Conservation (phyloP, 176 grass and related monocot genomes). For the Neostapfia colusana region DNA sequence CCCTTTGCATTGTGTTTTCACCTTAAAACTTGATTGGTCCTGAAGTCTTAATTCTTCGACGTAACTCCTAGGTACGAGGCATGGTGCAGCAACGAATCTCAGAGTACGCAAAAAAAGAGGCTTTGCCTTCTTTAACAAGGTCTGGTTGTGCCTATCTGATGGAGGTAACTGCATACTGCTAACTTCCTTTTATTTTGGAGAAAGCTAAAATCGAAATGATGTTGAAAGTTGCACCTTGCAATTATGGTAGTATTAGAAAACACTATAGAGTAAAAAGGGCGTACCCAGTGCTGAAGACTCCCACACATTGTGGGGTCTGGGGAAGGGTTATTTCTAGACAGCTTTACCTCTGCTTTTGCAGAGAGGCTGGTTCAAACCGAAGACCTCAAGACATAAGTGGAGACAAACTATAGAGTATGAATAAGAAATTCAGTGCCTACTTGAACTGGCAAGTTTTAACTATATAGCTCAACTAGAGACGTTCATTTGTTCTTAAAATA, state of each 20-base stretch:
- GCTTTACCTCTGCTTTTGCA: no score
- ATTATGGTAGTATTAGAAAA: slow-evolving; percentile 1
- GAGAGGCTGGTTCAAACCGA: no score
- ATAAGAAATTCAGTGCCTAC: neutral
- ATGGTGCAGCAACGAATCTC: slow-evolving; percentile 89
- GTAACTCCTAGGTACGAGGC: slow-evolving; percentile 65
- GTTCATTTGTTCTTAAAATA: neutral
- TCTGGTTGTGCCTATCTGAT: slow-evolving; percentile 97
- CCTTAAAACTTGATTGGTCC: slow-evolving; percentile 9
- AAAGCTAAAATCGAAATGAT: neutral
- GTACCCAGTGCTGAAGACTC: no score
- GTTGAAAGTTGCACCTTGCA: neutral
- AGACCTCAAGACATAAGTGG: no score
- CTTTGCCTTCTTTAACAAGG: slow-evolving; percentile 90
- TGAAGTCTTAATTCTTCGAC: slow-evolving; percentile 20
- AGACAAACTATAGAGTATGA: no score
- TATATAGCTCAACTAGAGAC: neutral
- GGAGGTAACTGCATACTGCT: slow-evolving; percentile 62
- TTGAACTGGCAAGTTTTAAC: neutral
- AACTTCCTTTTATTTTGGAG: slow-evolving; percentile 28
- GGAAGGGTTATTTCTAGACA: no score
- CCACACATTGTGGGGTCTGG: no score
- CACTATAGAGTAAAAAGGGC: neutral
- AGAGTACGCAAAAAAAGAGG: slow-evolving; percentile 82
- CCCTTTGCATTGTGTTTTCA: slow-evolving; percentile 33